These are phyloP conservation scores for Diaporthe amygdali DNA, from an alignment of 2,329 filamentous ascomycete genomes.

Conservation along the genomic window DNA sequence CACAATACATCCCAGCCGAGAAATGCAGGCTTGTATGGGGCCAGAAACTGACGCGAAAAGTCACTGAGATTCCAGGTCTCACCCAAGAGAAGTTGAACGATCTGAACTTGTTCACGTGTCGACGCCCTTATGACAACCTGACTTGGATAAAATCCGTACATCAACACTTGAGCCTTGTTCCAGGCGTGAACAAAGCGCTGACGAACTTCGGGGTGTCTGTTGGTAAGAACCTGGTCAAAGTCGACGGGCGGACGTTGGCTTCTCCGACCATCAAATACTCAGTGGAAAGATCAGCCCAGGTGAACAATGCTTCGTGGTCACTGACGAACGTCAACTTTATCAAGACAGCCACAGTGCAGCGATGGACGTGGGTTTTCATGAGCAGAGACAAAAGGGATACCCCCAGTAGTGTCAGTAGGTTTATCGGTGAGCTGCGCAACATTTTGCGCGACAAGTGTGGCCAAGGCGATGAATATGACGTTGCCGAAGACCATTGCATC, in stretches of 20 bases:
- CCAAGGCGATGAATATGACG: too few relatives aligned
- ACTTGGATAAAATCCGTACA: constrained; percentile 56
- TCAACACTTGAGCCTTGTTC: background rate
- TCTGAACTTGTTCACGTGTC: constrained; percentile 78
- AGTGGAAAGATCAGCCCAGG: too few relatives aligned
- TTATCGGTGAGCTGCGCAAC: background rate
- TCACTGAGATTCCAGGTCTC: constrained; percentile 55
- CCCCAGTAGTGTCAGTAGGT: background rate
- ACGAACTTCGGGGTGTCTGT: constrained; percentile 68
- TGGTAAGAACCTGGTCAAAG: constrained; percentile 68
- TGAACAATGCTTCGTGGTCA: background rate
- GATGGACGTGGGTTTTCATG: background rate
- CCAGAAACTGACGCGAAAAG: constrained; percentile 55
- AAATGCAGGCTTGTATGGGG: constrained; percentile 67
- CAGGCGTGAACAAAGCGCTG: background rate
- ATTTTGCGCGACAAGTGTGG: background rate
- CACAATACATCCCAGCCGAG: constrained; percentile 71
- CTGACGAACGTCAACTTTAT: background rate
- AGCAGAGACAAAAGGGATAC: background rate
- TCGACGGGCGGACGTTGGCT: constrained; percentile 71
- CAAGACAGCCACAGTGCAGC: background rate
- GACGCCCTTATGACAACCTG: constrained; percentile 70
- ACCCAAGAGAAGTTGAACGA: constrained; percentile 61
- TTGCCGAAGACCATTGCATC: background rate
- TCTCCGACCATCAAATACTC: background rate